Base-by-base conservation (phyloP, 345 rosid genomes). In the Populus deltoides region DNA sequence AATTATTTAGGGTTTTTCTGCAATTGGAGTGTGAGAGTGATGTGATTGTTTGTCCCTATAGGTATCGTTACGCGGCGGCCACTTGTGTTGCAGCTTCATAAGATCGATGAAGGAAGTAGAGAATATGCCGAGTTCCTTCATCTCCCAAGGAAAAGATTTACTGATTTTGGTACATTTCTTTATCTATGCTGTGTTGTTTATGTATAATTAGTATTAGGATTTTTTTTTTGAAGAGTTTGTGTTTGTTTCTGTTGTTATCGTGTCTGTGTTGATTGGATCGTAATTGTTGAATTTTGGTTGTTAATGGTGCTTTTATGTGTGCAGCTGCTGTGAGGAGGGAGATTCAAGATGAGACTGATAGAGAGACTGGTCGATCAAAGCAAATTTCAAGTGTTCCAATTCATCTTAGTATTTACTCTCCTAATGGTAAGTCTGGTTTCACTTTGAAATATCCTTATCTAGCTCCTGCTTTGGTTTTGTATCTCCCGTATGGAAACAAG, bases 71-170 rank as follows among this genome's bases (percentile, higher is more conserved):
- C 99, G 18, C 82, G 99, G 75, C 87, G 99, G 69, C 99, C 99
- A 77, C 93, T 97, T 55, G 99, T 97, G 68, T 79, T 97, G 83
- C 99, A 97, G 93, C 97, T 97, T 79, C 99, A 97, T 80, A 96
- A 97, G 89, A 81, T 83, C 51, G 98, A 92, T 10, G 99, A 93
- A 80, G 99, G 99, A 73, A 82, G 82, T 80, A 86, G 98, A 74
- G 99, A 97, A 83, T 97, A 94, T 70, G 98, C 98, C 0, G 99
- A 97, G 88, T 97, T 97, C 83, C 94, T 97, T 85, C 99, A 97
- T 79, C 89, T 94, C 38, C 92, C 95, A 0, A 90, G 92, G 82
- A 97, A 86, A 85, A 84, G 86, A 78, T 92, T 94, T 80, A 91
- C 96, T 8, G 99, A 97, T 85, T 97, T 97, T 70, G 90, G 99